Percentiles rank a stretch among this genome's conserved stretches.
These are phyloP conservation scores for Ochetophila trinervis DNA, from an alignment of 306 rosid species.

Conservation along the genomic window DNA sequence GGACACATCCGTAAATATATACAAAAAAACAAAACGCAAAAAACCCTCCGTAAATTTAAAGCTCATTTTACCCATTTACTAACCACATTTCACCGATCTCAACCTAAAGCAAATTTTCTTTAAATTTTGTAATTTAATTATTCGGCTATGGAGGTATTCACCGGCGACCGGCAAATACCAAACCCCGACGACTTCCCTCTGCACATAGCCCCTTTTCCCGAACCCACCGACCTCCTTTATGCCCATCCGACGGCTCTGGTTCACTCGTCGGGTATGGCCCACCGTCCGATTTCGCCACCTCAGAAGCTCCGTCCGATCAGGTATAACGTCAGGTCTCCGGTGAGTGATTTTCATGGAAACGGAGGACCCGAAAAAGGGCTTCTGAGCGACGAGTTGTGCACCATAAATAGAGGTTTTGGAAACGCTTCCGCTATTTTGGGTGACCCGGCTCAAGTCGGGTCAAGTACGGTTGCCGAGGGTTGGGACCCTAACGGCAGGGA, in stretches of 20 bases:
- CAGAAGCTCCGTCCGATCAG: slow-evolving; percentile 89
- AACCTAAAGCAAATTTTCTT: not conserved
- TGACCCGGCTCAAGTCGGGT: slow-evolving; percentile 27
- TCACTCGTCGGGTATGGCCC: slow-evolving; percentile 24
- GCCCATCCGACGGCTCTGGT: slow-evolving; percentile 25
- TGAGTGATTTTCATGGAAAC: slow-evolving; percentile 12
- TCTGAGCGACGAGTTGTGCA: slow-evolving; percentile 7
- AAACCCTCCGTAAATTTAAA: slow-evolving; percentile 1
- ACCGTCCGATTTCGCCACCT: slow-evolving; percentile 36
- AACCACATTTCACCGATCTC: not conserved
- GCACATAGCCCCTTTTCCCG: slow-evolving; percentile 65
- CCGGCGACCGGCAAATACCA: slow-evolving; percentile 40
- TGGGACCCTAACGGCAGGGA: slow-evolving; percentile 18
- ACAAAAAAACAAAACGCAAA: not conserved
- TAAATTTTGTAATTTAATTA: not conserved
- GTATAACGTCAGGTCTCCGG: slow-evolving; percentile 36
- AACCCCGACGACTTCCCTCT: slow-evolving; percentile 42
- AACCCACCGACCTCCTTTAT: slow-evolving; percentile 55
- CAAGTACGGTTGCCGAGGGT: slow-evolving; percentile 28
- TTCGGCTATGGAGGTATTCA: slow-evolving; percentile 25
- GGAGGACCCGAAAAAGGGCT: slow-evolving; percentile 12
- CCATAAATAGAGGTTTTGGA: slow-evolving; percentile 18
- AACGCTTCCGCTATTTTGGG: not conserved
- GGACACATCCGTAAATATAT: slow-evolving; percentile 3
- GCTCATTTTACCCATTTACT: not conserved